phyloP scores from a whole-genome alignment of 1,139 yeast species.

The Sugiyamaella neomexicana region DNA sequence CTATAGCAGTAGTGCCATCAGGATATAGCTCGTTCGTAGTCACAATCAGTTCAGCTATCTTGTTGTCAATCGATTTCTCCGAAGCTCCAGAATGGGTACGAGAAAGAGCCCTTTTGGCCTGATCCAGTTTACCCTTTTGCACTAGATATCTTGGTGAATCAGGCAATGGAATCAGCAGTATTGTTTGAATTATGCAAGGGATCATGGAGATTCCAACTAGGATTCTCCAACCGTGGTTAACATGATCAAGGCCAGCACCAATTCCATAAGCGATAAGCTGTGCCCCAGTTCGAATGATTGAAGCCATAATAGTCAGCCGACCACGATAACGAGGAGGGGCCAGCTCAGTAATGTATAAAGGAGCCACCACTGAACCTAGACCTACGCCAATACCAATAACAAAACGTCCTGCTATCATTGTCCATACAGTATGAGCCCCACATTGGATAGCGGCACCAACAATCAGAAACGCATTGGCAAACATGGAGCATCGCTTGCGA shows the following conservation, averaged over 20 bases:
- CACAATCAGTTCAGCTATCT: slow-evolving; percentile 32
- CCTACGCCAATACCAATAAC: slow-evolving; percentile 97
- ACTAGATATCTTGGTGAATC: slow-evolving; percentile 92
- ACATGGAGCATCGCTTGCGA: slow-evolving; percentile 74
- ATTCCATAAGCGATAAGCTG: slow-evolving; percentile 89
- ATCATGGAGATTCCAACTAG: slow-evolving; percentile 87
- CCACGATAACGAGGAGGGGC: slow-evolving; percentile 94
- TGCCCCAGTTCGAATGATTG: slow-evolving; percentile 82
- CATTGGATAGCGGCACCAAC: slow-evolving; percentile 83
- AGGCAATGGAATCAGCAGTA: slow-evolving; percentile 79
- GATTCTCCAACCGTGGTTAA: slow-evolving; percentile 88
- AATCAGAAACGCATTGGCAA: slow-evolving; percentile 75
- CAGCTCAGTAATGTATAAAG: slow-evolving; percentile 84
- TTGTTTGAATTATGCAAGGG: slow-evolving; percentile 78
- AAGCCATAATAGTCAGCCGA: slow-evolving; percentile 57
- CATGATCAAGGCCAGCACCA: slow-evolving; percentile 81
- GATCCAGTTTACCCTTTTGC: slow-evolving; percentile 61
- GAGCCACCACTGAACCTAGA: slow-evolving; percentile 86
- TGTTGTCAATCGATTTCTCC: slow-evolving; percentile 32
- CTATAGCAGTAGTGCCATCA: slow-evolving; percentile 18
- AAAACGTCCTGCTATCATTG: slow-evolving; percentile 88
- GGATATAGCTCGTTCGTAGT: slow-evolving; percentile 28
- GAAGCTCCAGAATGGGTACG: slow-evolving; percentile 45
- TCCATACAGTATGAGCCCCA: slow-evolving; percentile 78
- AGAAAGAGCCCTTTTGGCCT: slow-evolving; percentile 66